phyloP scores from a whole-genome alignment of 2,329 filamentous ascomycete species.

The Paraphaeosphaeria minitans region DNA sequence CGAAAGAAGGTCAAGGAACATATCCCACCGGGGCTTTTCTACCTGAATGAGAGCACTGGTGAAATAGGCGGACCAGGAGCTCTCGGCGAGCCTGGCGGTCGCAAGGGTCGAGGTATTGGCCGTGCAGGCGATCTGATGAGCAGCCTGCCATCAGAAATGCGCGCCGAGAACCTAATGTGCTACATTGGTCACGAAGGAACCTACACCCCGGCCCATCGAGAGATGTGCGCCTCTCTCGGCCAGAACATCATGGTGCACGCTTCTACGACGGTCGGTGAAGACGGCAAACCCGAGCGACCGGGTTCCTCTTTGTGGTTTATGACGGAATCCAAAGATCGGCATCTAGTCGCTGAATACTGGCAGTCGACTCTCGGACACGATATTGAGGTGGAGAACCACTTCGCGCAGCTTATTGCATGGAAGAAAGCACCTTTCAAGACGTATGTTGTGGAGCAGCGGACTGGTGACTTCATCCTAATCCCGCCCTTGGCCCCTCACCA shows the following conservation, averaged over 20 bases:
- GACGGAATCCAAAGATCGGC: conserved; percentile 92
- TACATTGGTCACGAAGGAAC: conserved; percentile 98
- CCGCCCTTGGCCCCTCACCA: conserved; percentile 94
- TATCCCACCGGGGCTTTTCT: conserved; percentile 83
- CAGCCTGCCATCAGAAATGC: conserved; percentile 82
- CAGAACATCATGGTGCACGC: conserved; percentile 99
- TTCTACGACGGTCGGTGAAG: conserved; percentile 66
- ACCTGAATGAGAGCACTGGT: conserved; percentile 80
- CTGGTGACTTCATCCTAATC: conserved; percentile 91
- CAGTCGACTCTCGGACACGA: conserved; percentile 91
- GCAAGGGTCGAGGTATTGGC: conserved; percentile 64
- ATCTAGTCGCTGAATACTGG: conserved; percentile 91
- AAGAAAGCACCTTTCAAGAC: conserved; percentile 92
- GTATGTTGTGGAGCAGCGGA: conserved; percentile 87
- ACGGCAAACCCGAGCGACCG: conserved; percentile 72
- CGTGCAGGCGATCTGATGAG: conserved; percentile 94
- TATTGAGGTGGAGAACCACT: conserved; percentile 95
- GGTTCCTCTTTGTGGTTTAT: conserved; percentile 98
- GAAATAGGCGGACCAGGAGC: conserved; percentile 61
- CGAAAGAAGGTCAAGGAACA: conserved; percentile 75
- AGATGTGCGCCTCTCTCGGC: conserved; percentile 95
- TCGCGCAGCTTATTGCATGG: conserved; percentile 94
- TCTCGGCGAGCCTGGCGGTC: conserved; percentile 53
- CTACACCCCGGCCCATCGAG: conserved; percentile 90
- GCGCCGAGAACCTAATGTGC: conserved; percentile 96